Evolutionary conservation across 2,329 filamentous ascomycete species (phyloP).

Genomic region (Macrophomina pseudophaseolina): DNA sequence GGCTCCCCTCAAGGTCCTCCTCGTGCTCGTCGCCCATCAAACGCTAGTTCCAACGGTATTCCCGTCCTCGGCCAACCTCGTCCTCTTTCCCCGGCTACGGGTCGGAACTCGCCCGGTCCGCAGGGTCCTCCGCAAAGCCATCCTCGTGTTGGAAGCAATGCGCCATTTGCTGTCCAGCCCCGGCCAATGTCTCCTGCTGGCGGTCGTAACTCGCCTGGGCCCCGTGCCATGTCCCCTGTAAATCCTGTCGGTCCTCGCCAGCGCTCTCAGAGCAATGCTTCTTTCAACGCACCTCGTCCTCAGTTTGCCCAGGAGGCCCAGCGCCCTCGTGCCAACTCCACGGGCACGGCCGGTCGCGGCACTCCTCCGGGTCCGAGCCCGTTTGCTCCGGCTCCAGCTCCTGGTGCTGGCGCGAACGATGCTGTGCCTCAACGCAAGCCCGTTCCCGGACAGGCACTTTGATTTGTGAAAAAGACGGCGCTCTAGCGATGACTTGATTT

Average conservation of each 20-base stretch:
- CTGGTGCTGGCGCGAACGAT: conserved; percentile 27
- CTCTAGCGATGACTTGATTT: conserved; percentile 3
- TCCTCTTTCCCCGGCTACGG: conserved; percentile 43
- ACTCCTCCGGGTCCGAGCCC: conserved; percentile 43
- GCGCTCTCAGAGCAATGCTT: conserved; percentile 46
- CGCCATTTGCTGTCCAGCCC: conserved; percentile 39
- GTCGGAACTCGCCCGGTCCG: conserved; percentile 53
- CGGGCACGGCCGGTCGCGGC: conserved; percentile 29
- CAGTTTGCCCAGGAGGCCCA: conserved; percentile 30
- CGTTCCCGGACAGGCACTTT: conserved; percentile 54
- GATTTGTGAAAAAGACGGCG: conserved; percentile 22
- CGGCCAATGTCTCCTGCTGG: conserved; percentile 47
- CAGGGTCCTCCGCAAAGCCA: conserved; percentile 21
- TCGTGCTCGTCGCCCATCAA: conserved; percentile 35
- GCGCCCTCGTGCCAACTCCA: conserved; percentile 44
- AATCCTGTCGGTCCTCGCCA: conserved; percentile 33
- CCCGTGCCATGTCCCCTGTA: conserved; percentile 50
- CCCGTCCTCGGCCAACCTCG: conserved; percentile 39
- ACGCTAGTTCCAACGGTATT: conserved; percentile 20
- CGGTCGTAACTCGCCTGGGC: conserved; percentile 55
- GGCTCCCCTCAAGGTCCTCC: conserved; percentile 42
- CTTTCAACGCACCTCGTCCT: conserved; percentile 34
- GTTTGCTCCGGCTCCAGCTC: conserved; percentile 39
- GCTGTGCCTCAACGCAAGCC: conserved; percentile 51
- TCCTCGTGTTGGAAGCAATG: conserved; percentile 45